Base-by-base conservation (phyloP, 139 green algal genomes). In the Nannochloris sp. region DNA sequence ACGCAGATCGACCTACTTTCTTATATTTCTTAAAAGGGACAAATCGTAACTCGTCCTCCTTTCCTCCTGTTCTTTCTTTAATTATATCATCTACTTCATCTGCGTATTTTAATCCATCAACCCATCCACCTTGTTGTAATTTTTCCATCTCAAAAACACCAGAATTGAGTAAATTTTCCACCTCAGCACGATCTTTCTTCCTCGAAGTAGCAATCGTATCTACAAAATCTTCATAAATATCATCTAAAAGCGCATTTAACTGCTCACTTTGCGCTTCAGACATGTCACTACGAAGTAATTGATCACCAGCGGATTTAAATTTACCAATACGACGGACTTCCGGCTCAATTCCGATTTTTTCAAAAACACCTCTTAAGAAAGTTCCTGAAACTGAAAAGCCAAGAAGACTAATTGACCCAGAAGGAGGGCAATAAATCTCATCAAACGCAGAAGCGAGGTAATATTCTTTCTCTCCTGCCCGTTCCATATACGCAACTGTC, bases 231-330 rank as follows among this genome's bases (percentile, higher is more conserved):
- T 77, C 69, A 57, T 93, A 93, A 23, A 96, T 84, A 69, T 92
- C 86, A 8, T 95, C 88, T 61, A 97, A 74, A 35, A 98, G 71
- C 6, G 83, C 89, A 19, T 48, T 80, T n/a, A 97, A 76, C 79
- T 90, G 84, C 78, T 95, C 85, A 3, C 74, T 68, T 75, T 95
- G 89, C 32, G 79, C 64, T 24, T 83, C 73, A 9, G 58, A 73
- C 91, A 97, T 97, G 71, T 90, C 82, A 2, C 59, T 72, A 3
- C 93, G 78, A 73, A 95, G 71, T 63, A 98, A 76, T 83, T 98
- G 93, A 70, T 98, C 92, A 5, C 92, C 92, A 25, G 84, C 87
- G 9, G 33, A 64, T 59, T 85, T 85, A 65, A 74, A 85, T 65
- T 78, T 75, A 34, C 78, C 92, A 39, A 98, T 96, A 38, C 92